phyloP scores from a whole-genome alignment of 352 stramenopile genomes.

The Aphanomyces astaci region DNA sequence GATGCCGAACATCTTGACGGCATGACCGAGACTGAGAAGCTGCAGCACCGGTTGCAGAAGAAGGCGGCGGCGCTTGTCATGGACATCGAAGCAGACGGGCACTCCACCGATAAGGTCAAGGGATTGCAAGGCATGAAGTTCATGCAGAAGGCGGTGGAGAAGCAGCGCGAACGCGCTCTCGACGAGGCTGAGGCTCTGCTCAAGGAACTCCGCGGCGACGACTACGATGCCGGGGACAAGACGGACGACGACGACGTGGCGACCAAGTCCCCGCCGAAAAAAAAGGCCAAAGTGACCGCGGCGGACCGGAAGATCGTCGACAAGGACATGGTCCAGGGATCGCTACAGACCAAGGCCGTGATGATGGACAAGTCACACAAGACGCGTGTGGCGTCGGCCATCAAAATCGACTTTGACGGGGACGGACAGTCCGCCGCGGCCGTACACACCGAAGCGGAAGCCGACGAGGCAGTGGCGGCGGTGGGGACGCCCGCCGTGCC shows the following conservation, averaged over 20 bases:
- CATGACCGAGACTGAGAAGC: slow-evolving; percentile 41
- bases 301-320: slow-evolving; percentile 47
- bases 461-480: slow-evolving; percentile 10
- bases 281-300: slow-evolving; percentile 42
- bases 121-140: slow-evolving; percentile 96
- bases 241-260: slow-evolving; percentile 16
- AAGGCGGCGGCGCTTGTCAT: slow-evolving; percentile 65
- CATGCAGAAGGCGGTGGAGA: slow-evolving; percentile 96
- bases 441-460: not conserved
- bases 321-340: slow-evolving; percentile 41
- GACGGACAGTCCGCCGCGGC: slow-evolving; percentile 26
- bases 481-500: not conserved
- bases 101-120: slow-evolving; percentile 37
- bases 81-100: slow-evolving; percentile 58
- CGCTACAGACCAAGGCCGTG: slow-evolving; percentile 50
- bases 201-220: slow-evolving; percentile 76
- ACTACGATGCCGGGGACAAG: slow-evolving; percentile 67
- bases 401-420: slow-evolving; percentile 69
- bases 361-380: slow-evolving; percentile 68
- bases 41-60: slow-evolving; percentile 59
- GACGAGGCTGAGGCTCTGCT: slow-evolving; percentile 90
- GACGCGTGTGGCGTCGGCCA: slow-evolving; percentile 47
- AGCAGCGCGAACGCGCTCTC: slow-evolving; percentile 88
- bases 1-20: slow-evolving; percentile 35
- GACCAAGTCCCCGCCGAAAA: slow-evolving; percentile 27